Percentiles rank a stretch among this genome's conserved stretches.
These are phyloP conservation scores for Collariella sp. DNA, from an alignment of 495 filamentous ascomycete genomes.

Conservation along the genomic window DNA sequence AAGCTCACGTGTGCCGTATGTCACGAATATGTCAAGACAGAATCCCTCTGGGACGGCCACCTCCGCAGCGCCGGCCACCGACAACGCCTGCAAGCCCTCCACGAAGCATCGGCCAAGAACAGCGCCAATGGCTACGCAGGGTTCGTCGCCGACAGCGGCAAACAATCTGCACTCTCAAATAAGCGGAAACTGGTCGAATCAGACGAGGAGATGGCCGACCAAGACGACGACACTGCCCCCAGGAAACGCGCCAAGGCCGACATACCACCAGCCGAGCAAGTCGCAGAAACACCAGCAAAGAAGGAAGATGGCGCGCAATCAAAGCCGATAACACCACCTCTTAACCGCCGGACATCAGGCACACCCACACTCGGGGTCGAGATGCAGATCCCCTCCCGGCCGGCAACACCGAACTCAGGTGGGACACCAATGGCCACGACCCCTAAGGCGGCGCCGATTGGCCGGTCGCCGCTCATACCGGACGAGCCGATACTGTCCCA, in stretches of 20 bases:
- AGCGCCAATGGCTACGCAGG: conserved; percentile 10
- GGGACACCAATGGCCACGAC: conserved; percentile 28
- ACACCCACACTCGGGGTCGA: conserved; percentile 40
- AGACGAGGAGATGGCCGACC: conserved; percentile 29
- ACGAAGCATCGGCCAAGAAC: conserved; percentile 10
- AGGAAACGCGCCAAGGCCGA: conserved; percentile 38
- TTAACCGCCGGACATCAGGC: conserved; percentile 28
- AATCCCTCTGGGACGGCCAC: conserved; percentile 53
- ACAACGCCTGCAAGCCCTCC: conserved; percentile 27
- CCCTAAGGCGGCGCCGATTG: conserved; percentile 22
- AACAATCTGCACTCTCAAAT: conserved; percentile 1
- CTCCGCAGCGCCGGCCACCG: conserved; percentile 42
- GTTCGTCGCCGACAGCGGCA: neutral
- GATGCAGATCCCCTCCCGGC: conserved; percentile 48
- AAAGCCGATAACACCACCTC: conserved; percentile 28
- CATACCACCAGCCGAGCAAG: conserved; percentile 7
- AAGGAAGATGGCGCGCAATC: neutral
- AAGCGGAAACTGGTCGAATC: conserved; percentile 38
- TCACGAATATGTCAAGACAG: conserved; percentile 50
- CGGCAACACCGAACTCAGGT: conserved; percentile 39
- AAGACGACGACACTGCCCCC: conserved; percentile 31
- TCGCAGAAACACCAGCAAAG: conserved; percentile 14
- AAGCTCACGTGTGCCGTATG: conserved; percentile 54
- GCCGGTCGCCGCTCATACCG: conserved; percentile 34
- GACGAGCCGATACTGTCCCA: conserved; percentile 16